Percentiles rank a stretch among this genome's conserved stretches.
These are phyloP conservation scores for Magnaporthiopsis rhizophila DNA, from an alignment of 2,329 filamentous ascomycete species.

Conservation along the genomic window DNA sequence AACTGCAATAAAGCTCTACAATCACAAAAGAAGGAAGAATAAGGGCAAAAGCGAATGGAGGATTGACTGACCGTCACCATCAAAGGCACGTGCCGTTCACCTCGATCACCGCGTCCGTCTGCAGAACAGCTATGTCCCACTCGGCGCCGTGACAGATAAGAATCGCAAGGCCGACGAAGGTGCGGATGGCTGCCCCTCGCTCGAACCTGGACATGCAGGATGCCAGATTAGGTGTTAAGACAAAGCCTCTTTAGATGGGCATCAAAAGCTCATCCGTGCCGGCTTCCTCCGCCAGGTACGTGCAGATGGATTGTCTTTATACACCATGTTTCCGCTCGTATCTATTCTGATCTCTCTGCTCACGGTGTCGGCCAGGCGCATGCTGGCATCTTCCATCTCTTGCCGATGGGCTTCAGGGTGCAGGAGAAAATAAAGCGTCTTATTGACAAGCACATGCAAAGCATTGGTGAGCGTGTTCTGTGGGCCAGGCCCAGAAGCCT, in stretches of 20 bases:
- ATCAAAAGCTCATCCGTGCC: slow-evolving; percentile 59
- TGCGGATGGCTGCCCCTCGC: slow-evolving; percentile 20
- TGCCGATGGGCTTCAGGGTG: slow-evolving; percentile 79
- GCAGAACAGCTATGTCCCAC: slow-evolving; percentile 74
- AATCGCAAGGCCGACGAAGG: slow-evolving; percentile 47
- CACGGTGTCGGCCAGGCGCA: slow-evolving; percentile 51
- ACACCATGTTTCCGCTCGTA: not conserved
- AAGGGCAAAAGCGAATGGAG: not conserved
- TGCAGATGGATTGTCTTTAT: not conserved
- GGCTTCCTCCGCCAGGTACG: slow-evolving; percentile 65
- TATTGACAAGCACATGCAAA: slow-evolving; percentile 83
- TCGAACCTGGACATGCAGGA: not conserved
- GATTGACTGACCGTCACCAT: not conserved
- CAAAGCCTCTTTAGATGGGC: slow-evolving; percentile 40
- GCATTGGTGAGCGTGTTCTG: slow-evolving; percentile 45
- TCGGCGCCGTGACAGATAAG: slow-evolving; percentile 47
- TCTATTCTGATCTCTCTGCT: not conserved
- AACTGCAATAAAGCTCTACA: not conserved
- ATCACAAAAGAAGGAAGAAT: not conserved
- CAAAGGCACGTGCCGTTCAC: slow-evolving; percentile 9
- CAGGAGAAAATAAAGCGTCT: slow-evolving; percentile 80
- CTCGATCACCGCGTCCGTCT: slow-evolving; percentile 35
- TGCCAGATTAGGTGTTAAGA: not conserved
- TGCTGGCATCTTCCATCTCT: slow-evolving; percentile 83
- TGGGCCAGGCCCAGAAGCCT: not conserved